Conservation (phyloP, 2,329 filamentous ascomycete genomes). For the Eutypella sp. region DNA sequence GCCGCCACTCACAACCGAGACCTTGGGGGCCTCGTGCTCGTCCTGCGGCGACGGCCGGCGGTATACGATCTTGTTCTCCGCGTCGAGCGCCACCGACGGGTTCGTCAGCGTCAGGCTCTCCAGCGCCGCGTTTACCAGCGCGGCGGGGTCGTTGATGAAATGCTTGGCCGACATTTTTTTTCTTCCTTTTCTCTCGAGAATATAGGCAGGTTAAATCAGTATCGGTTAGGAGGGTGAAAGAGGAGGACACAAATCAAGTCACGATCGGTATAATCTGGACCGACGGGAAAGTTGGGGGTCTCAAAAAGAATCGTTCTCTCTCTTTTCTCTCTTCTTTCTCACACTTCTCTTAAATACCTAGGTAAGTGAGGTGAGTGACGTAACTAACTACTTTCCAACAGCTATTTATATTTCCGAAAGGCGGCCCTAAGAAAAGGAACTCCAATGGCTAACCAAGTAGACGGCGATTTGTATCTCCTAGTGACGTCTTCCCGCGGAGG, state of each 20-base stretch:
- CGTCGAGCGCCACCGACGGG: constrained; percentile 74
- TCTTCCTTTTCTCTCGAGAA: background rate
- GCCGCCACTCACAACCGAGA: constrained; percentile 82
- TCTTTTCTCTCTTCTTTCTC: too few relatives aligned
- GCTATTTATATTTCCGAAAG: too few relatives aligned
- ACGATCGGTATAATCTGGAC: background rate
- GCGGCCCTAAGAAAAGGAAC: too few relatives aligned
- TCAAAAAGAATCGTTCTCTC: too few relatives aligned
- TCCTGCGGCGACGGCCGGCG: constrained; percentile 44
- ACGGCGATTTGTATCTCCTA: background rate
- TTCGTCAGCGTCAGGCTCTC: constrained; percentile 76
- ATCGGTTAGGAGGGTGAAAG: too few relatives aligned
- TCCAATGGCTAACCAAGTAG: too few relatives aligned
- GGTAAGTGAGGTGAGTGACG: too few relatives aligned
- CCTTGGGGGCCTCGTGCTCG: constrained; percentile 48
- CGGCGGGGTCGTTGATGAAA: constrained; percentile 79
- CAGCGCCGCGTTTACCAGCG: constrained; percentile 73
- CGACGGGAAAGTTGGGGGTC: too few relatives aligned
- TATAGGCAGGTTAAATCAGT: background rate
- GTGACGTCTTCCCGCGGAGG: background rate
- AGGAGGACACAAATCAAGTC: background rate
- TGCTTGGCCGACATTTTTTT: constrained; percentile 61
- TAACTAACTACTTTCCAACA: too few relatives aligned
- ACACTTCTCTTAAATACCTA: background rate
- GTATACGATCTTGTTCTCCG: constrained; percentile 79